These are phyloP conservation scores for Pichia sp. DNA, from an alignment of 1,139 yeast species.

Conservation along the genomic window DNA sequence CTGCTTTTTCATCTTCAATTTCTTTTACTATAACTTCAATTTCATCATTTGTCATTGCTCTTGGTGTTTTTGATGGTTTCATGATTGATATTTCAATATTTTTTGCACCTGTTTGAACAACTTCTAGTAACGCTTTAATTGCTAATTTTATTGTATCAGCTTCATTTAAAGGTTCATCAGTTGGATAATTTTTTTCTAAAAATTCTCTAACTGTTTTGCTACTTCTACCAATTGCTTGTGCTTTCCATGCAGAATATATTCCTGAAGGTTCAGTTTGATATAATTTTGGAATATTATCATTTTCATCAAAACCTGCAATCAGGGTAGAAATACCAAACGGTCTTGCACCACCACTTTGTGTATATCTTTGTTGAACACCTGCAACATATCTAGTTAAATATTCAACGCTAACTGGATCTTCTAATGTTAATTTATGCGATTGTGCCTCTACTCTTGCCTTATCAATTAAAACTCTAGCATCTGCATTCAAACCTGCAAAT, in stretches of 20 bases:
- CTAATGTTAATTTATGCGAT: conserved; percentile 88
- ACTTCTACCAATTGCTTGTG: conserved; percentile 94
- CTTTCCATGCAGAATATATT: conserved; percentile 98
- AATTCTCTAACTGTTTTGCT: conserved; percentile 94
- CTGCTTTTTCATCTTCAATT: conserved; percentile 87
- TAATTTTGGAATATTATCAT: conserved; percentile 72
- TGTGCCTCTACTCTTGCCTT: conserved; percentile 97
- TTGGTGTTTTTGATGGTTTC: conserved; percentile 55
- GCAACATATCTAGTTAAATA: conserved; percentile 92
- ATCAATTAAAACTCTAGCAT: conserved; percentile 90
- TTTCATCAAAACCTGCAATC: conserved; percentile 91
- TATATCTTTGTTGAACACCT: conserved; percentile 93
- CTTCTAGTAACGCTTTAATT: conserved; percentile 83
- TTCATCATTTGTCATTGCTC: conserved; percentile 60
- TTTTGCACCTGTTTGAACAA: conserved; percentile 96
- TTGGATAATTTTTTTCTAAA: conserved; percentile 79
- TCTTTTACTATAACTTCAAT: conserved; percentile 71
- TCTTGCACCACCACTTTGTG: conserved; percentile 97
- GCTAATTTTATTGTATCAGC: conserved; percentile 77
- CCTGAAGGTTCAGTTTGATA: conserved; percentile 98
- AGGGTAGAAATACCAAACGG: conserved; percentile 94
- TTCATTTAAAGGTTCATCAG: conserved; percentile 49
- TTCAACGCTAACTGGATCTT: conserved; percentile 89
- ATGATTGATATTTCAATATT: conserved; percentile 90
- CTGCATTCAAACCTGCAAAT: conserved; percentile 97